Conservation (phyloP, 139 green algal species). For the Chlorella sp. region DNA sequence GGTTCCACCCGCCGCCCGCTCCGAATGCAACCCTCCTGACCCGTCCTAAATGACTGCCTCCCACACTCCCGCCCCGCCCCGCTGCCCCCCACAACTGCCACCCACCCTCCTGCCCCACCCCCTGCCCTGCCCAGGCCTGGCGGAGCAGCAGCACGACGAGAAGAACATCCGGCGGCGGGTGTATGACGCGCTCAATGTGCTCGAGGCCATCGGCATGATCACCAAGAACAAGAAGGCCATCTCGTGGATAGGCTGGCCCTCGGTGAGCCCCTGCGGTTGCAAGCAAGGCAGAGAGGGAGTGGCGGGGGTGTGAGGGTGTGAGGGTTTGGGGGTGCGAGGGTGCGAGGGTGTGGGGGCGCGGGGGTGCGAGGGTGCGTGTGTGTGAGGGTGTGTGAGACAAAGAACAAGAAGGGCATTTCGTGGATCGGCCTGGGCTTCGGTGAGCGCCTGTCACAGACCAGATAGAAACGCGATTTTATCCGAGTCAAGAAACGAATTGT, state of each 20-base stretch:
- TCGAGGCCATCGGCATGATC: conserved; percentile 96
- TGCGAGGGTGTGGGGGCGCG: too few species aligned
- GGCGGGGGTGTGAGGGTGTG: neutral
- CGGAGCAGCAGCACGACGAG: conserved; percentile 76
- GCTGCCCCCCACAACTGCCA: neutral
- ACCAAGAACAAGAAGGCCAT: conserved; percentile 94
- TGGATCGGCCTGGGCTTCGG: too few species aligned
- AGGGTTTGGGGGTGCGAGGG: too few species aligned
- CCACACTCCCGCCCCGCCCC: too few species aligned
- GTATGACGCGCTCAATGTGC: conserved; percentile 98
- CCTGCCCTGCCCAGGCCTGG: conserved; percentile 31
- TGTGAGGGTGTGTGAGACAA: too few species aligned
- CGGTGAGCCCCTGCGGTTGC: conserved; percentile 1
- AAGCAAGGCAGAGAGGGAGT: neutral
- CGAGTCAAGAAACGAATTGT: too few species aligned
- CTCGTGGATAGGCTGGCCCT: conserved; percentile 77
- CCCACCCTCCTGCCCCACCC: neutral
- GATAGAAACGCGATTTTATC: too few species aligned
- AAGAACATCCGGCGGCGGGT: conserved; percentile 95
- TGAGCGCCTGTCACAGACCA: too few species aligned
- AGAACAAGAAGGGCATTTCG: too few species aligned
- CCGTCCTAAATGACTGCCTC: too few species aligned
- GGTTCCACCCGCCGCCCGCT: neutral
- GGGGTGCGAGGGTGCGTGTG: too few species aligned
- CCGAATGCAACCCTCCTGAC: too few species aligned